A percentile compares a stretch with the other conserved stretches of the same genome.
phyloP scores from a whole-genome alignment of 495 filamentous ascomycete genomes.

The Glarea lozoyensis region DNA sequence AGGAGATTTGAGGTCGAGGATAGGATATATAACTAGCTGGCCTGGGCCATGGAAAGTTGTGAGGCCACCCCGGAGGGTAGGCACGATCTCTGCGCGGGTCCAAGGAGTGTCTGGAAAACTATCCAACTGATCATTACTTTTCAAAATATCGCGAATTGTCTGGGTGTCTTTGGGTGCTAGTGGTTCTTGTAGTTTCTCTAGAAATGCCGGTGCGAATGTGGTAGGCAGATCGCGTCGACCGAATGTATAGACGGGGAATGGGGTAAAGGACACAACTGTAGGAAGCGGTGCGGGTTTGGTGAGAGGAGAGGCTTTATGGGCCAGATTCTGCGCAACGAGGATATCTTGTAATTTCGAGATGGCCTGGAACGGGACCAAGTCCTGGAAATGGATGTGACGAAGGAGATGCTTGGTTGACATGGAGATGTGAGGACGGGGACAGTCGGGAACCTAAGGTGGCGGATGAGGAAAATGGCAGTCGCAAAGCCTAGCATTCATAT shows the following conservation, averaged over 20 bases:
- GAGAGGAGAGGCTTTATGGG: constrained; percentile 30
- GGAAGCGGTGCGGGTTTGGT: constrained; percentile 34
- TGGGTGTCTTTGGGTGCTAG: too few species aligned
- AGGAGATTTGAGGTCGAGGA: constrained; percentile 47
- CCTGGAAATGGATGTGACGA: constrained; percentile 61
- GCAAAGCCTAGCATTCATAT: too few species aligned
- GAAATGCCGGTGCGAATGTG: background rate
- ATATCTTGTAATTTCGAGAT: constrained; percentile 31
- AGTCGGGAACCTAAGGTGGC: too few species aligned
- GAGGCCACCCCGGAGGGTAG: constrained; percentile 75
- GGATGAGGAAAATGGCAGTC: too few species aligned
- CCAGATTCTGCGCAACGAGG: constrained; percentile 34
- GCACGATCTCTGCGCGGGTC: constrained; percentile 57
- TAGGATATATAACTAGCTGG: constrained; percentile 82
- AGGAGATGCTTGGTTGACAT: constrained; percentile 29
- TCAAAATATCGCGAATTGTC: too few species aligned
- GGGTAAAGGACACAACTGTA: constrained; percentile 74
- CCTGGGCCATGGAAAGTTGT: constrained; percentile 95
- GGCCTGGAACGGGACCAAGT: constrained; percentile 33
- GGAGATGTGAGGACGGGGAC: background rate
- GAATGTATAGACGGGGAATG: constrained; percentile 79
- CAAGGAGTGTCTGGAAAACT: too few species aligned
- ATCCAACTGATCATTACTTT: too few species aligned
- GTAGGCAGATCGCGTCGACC: constrained; percentile 53
- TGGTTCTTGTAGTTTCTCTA: background rate